Conservation (phyloP, 2,329 filamentous ascomycete species). For the Ophiostoma quercus region DNA sequence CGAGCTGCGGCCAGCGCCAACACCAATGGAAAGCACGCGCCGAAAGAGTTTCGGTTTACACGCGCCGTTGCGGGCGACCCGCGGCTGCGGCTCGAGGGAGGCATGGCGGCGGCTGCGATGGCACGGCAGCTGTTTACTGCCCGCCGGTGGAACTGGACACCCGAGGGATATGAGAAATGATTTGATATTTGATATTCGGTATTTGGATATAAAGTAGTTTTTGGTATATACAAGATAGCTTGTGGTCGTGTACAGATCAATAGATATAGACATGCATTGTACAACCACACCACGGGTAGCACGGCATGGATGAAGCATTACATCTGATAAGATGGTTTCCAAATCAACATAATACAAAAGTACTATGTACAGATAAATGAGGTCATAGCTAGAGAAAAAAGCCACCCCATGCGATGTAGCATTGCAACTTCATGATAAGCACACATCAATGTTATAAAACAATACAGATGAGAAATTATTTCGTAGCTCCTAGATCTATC, state of each 20-base stretch:
- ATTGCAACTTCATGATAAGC: background rate
- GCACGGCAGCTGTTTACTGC: conserved; percentile 53
- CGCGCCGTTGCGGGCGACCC: conserved; percentile 47
- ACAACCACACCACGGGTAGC: background rate
- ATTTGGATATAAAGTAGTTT: background rate
- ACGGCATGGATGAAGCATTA: background rate
- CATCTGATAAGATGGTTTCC: background rate
- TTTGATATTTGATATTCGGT: background rate
- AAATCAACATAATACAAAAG: too few species aligned
- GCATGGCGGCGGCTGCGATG: conserved; percentile 47
- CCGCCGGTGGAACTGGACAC: conserved; percentile 56
- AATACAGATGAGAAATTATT: background rate
- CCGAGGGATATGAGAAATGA: conserved; percentile 36
- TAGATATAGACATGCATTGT: background rate
- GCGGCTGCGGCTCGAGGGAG: conserved; percentile 45
- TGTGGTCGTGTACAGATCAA: background rate
- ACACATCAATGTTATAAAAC: background rate
- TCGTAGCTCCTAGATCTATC: conserved; percentile 24
- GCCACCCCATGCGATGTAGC: background rate
- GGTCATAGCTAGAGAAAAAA: background rate
- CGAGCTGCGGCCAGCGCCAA: background rate
- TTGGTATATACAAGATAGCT: too few species aligned
- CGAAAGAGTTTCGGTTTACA: conserved; percentile 45
- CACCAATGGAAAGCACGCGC: background rate
- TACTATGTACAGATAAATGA: too few species aligned